Evolutionary conservation across 176 grass and related monocot species (phyloP), one percentile per base, ranked within the genome.

Genomic region (Triticum monococcum): DNA sequence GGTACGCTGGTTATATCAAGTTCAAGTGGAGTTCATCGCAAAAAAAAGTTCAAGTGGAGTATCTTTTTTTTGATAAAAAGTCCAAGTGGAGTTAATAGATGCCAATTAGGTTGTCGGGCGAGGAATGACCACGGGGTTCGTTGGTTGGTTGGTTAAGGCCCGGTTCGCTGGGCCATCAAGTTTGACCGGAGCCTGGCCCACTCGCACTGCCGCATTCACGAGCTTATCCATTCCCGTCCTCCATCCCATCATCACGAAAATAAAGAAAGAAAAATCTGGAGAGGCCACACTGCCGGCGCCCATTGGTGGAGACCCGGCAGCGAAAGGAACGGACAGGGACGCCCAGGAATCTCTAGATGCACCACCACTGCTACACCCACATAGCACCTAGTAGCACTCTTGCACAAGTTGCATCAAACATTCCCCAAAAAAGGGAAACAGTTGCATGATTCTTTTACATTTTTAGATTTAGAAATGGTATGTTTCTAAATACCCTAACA

Each of bases 151-250:
- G 5, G 18, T 57, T 57, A 22, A 57, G 54, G 18, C 54, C 54
- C 54, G 54, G 54, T 20, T 57, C 6, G 22, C 26, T 22, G 10
- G 20, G 20, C 67, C 46, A 38, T 57, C 25, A 14, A 20, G 68
- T 88, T 88, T 88, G 79, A 88, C 86, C 61, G 23, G 23, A 26
- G 43, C 41, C 17, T 43, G 70, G 13, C 62, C 74, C 63, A 40
- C 73, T 68, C 23, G n/a, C 32, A 17, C 73, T 22, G n/a, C 62
- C 73, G 13, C 37, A 20, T 52, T 52, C 72, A 57, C 72, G 25
- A 32, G 6, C 67, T 64, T 87, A 88, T 88, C 84, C 35, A 23
- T 60, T 66, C 32, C 43, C 24, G 12, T 23, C 40, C 25, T 64
- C 14, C 12, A 5, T 64, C 16, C 14, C 62, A 12, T 41, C 43